Conservation (phyloP, 164 flowering plant genomes). For the Annona squamosa region DNA sequence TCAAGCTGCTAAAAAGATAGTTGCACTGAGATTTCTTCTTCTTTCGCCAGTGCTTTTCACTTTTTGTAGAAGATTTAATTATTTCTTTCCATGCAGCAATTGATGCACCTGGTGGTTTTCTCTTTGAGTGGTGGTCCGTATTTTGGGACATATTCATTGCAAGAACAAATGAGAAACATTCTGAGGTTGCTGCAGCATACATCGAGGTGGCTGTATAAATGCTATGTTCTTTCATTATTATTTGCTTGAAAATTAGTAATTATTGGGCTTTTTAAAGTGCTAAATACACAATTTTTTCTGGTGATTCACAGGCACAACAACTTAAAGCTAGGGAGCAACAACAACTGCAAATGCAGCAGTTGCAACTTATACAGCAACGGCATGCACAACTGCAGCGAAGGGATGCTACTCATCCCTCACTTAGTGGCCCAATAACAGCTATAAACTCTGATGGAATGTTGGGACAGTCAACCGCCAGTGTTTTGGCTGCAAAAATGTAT, state of each 20-base stretch:
- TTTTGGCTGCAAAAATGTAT: conserved; percentile 67
- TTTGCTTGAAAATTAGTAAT: neutral
- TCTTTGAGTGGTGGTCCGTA: conserved; percentile 96
- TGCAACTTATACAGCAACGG: conserved; percentile 71
- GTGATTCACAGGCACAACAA: conserved; percentile 48
- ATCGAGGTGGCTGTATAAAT: conserved; percentile 45
- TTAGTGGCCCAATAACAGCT: conserved; percentile 50
- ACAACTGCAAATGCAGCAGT: conserved; percentile 74
- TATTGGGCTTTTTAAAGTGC: neutral
- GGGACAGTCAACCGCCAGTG: conserved; percentile 71
- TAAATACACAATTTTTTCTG: conserved; percentile 1
- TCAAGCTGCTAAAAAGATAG: too few species aligned
- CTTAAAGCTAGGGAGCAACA: conserved; percentile 60
- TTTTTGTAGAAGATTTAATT: neutral
- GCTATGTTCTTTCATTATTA: neutral
- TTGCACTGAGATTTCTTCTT: too few species aligned
- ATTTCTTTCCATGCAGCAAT: conserved; percentile 48
- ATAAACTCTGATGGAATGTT: conserved; percentile 62
- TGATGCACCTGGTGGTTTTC: conserved; percentile 93
- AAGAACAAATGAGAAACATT: conserved; percentile 79
- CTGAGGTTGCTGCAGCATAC: conserved; percentile 80
- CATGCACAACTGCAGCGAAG: conserved; percentile 60
- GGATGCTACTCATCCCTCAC: conserved; percentile 57
- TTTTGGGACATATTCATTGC: conserved; percentile 92
- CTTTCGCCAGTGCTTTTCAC: too few species aligned